These are phyloP conservation scores for Epichloe sp. DNA, from an alignment of 2,329 filamentous ascomycete genomes.

Conservation along the genomic window DNA sequence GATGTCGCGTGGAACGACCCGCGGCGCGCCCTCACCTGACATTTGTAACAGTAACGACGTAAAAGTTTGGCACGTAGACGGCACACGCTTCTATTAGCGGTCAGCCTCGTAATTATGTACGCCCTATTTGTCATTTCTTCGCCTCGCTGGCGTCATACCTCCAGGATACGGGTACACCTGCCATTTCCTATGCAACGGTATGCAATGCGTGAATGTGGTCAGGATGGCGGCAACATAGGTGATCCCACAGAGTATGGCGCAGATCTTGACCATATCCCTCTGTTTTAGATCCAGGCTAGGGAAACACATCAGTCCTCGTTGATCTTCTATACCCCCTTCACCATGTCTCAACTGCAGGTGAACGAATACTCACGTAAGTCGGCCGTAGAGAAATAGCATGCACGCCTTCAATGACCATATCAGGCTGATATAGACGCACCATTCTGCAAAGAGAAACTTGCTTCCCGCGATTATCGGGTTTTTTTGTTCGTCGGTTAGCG, in stretches of 20 bases:
- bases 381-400: conserved; percentile 29
- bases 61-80: not conserved
- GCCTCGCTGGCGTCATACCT: conserved; percentile 13
- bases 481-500: conserved; percentile 18
- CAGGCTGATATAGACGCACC: conserved; percentile 27
- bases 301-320: no score
- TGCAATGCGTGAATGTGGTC: conserved; percentile 21
- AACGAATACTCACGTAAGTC: conserved; percentile 24
- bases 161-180: conserved; percentile 28
- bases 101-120: not conserved
- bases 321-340: not conserved
- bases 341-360: not conserved
- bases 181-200: conserved; percentile 25
- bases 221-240: conserved; percentile 21
- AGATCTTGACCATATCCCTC: conserved; percentile 19
- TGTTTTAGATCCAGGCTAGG: conserved; percentile 16
- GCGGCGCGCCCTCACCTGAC: not conserved
- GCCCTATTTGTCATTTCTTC: not conserved
- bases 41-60: not conserved
- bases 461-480: conserved; percentile 19
- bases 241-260: conserved; percentile 15
- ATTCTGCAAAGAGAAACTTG: conserved; percentile 22
- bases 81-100: not conserved
- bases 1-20: not conserved
- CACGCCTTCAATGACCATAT: conserved; percentile 30